A percentile compares a stretch with the other conserved stretches of the same genome.
phyloP scores from a whole-genome alignment of 2,329 filamentous ascomycete species.

The Chrysoporthe puriensis region DNA sequence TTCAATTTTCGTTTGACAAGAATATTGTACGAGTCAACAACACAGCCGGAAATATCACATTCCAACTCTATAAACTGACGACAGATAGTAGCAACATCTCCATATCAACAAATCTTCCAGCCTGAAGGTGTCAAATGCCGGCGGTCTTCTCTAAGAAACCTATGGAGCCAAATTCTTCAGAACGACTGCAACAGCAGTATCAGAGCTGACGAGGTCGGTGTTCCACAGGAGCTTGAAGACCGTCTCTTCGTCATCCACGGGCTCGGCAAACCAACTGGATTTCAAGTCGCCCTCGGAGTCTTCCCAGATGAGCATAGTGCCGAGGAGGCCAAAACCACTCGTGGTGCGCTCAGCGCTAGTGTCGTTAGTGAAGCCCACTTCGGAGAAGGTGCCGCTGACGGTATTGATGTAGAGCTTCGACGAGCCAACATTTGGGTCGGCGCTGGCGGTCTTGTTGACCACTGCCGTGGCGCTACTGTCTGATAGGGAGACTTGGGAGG shows the following conservation, averaged over 20 bases:
- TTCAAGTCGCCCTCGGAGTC: neutral
- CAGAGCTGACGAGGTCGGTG: neutral
- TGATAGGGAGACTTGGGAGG: neutral
- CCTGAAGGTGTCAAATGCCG: neutral
- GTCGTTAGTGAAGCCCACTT: neutral
- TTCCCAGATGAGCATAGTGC: slow-evolving; percentile 4
- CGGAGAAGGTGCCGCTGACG: neutral
- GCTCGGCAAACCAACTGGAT: slow-evolving; percentile 6
- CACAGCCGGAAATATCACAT: neutral
- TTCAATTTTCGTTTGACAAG: neutral
- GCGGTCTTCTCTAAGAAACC: neutral
- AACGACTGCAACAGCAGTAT: neutral
- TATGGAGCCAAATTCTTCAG: neutral
- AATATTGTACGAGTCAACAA: neutral
- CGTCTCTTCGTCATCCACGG: neutral
- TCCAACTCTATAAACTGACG: neutral
- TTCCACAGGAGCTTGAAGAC: slow-evolving; percentile 8
- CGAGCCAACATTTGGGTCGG: neutral
- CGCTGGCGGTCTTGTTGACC: neutral
- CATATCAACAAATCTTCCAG: neutral
- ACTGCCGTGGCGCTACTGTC: neutral
- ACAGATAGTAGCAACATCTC: neutral
- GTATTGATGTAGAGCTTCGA: slow-evolving; percentile 1
- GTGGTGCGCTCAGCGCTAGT: neutral
- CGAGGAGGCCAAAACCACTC: neutral